Conservation (phyloP, 2,329 filamentous ascomycete genomes). For the Colletotrichum scovillei region DNA sequence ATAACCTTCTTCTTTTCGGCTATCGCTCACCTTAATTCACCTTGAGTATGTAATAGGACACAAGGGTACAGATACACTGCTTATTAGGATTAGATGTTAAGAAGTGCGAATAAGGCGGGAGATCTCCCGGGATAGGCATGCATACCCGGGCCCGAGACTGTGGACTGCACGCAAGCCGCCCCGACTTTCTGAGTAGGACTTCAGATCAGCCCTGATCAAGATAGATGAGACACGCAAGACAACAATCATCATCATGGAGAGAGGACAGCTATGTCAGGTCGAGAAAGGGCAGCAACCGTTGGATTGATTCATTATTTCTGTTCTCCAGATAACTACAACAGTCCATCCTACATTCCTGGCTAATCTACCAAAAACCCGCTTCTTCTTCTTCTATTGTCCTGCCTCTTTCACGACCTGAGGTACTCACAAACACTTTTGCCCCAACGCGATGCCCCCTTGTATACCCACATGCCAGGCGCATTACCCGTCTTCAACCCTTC, state of each 20-base stretch:
- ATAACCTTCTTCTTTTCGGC: not conserved
- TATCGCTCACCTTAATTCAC: slow-evolving; percentile 1
- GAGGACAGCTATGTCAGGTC: no score
- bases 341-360: no score
- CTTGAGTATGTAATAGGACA: not conserved
- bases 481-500: slow-evolving; percentile 63
- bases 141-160: slow-evolving; percentile 4
- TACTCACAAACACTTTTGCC: slow-evolving; percentile 59
- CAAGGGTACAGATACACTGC: no score
- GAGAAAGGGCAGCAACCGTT: not conserved
- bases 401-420: slow-evolving; percentile 46
- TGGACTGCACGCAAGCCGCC: not conserved
- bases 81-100: not conserved
- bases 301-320: not conserved
- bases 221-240: not conserved
- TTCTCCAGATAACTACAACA: not conserved
- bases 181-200: not conserved
- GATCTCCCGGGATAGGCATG: slow-evolving; percentile 14
- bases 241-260: not conserved
- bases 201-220: not conserved
- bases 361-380: no score
- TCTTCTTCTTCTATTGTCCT: not conserved
- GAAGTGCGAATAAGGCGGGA: slow-evolving; percentile 3
- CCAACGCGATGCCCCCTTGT: slow-evolving; percentile 63
- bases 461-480: slow-evolving; percentile 63